These are phyloP conservation scores for Cicer bijugum DNA, from an alignment of 306 rosid genomes.

Conservation along the genomic window DNA sequence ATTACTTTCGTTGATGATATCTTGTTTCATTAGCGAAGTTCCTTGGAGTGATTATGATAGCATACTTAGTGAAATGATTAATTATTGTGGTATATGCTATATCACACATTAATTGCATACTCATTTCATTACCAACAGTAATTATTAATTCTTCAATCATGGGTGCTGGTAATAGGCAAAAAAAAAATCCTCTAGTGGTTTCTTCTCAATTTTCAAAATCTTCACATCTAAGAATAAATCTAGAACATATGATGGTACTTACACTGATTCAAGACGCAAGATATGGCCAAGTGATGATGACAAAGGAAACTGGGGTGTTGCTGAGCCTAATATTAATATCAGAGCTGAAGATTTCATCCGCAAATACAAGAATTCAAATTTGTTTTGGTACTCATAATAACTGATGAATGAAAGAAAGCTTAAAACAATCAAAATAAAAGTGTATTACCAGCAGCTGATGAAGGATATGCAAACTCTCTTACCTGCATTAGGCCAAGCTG, in stretches of 20 bases:
- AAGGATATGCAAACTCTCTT: too few species aligned
- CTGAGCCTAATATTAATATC: constrained; percentile 62
- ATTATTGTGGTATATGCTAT: too few species aligned
- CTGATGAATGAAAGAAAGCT: too few species aligned
- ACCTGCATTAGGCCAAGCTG: too few species aligned
- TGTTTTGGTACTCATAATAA: too few species aligned
- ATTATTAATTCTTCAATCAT: constrained; percentile 39
- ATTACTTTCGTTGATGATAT: too few species aligned
- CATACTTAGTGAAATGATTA: too few species aligned
- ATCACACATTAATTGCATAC: not conserved
- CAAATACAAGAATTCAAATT: constrained; percentile 36
- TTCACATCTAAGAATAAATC: constrained; percentile 49
- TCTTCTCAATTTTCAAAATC: constrained; percentile 61
- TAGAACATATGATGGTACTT: constrained; percentile 36
- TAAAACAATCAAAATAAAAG: too few species aligned
- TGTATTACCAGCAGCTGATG: too few species aligned
- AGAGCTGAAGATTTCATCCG: constrained; percentile 62
- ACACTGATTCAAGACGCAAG: constrained; percentile 40
- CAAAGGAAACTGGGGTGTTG: constrained; percentile 54
- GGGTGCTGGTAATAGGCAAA: constrained; percentile 54
- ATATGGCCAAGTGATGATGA: constrained; percentile 72
- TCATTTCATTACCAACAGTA: constrained; percentile 25
- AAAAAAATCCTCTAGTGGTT: constrained; percentile 48
- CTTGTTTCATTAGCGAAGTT: too few species aligned
- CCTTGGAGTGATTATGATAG: too few species aligned